Percentiles rank a stretch among this genome's conserved stretches.
These are phyloP conservation scores for Suhomyces guaymorum DNA, from an alignment of 1,139 yeast species.

Conservation along the genomic window DNA sequence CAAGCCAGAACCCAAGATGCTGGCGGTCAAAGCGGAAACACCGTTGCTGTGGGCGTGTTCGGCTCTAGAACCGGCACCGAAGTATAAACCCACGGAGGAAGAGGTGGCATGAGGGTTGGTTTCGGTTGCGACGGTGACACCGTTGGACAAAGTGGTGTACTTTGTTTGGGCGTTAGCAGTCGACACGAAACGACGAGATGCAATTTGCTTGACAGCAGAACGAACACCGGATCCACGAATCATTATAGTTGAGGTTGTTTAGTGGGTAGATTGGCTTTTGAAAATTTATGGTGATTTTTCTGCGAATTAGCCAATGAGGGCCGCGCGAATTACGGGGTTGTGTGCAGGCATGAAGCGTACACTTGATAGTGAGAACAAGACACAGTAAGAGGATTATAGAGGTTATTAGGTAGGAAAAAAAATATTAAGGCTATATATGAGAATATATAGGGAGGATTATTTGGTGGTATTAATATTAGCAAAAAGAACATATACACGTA, in stretches of 20 bases:
- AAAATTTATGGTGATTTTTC: conserved; percentile 15
- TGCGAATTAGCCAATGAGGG: conserved; percentile 18
- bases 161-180: conserved; percentile 62
- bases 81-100: conserved; percentile 66
- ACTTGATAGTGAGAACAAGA: too few species aligned
- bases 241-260: conserved; percentile 22
- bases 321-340: conserved; percentile 13
- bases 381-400: too few species aligned
- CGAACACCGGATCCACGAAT: conserved; percentile 43
- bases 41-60: conserved; percentile 83
- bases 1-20: conserved; percentile 43
- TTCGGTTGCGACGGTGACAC: conserved; percentile 72
- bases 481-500: too few species aligned
- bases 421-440: too few species aligned
- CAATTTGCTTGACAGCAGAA: conserved; percentile 32
- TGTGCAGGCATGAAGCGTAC: too few species aligned
- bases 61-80: conserved; percentile 75
- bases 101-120: conserved; percentile 55
- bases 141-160: conserved; percentile 71
- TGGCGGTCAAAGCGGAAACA: conserved; percentile 64
- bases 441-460: too few species aligned
- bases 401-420: too few species aligned
- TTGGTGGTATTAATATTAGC: too few species aligned
- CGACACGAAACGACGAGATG: conserved; percentile 57
- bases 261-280: conserved; percentile 6